Base-by-base conservation (phyloP, 495 filamentous ascomycete species). In the Tuber calosporum region DNA sequence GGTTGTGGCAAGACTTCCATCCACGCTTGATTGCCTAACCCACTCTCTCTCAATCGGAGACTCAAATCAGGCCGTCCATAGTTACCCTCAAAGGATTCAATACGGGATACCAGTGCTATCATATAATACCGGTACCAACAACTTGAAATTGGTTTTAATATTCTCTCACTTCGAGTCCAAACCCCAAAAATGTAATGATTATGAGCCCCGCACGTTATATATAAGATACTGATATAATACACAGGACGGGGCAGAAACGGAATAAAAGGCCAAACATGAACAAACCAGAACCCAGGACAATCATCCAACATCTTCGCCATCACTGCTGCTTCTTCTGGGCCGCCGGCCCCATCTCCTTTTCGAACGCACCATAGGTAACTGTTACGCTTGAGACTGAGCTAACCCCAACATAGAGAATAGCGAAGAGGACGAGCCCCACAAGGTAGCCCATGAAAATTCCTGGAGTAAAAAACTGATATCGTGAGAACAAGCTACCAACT, bases 351-450 rank as follows among this genome's bases (percentile, higher is more conserved):
- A 92, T 97, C 82, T 97, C 94, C 86, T 95, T 97, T 81, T 96
- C 93, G 82, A 99, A 99, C 1, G 95, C 93, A 68, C 90, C 92
- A 84, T 98, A 98, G 15, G 91, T 89, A 19, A 98, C 91, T 82
- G 97, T 85, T 48, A 99, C 84, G 74, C 93, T 93, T 8, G 87
- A 83, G 9, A 99, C 83, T 34, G 92, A 93, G 72, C 80, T 87
- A 69, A 98, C 84, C 37, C 88, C 95, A 69, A 93, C 89, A 79
- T 89, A 90, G 26, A 97, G 83, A 75, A 98, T 92, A 34, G 86
- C 83, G 48, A 96, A 79, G 66, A 96, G 86, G 45, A 97, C 78
- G 38, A 93, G 83, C 30, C 82, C 82, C 40, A 89, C 89, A 40
- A 94, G 79, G 36, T 96, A 82, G 20, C 88, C 89, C 88, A 94